Base-by-base conservation (phyloP, 768 basidiomycete genomes). In the Vishniacozyma victoriae region DNA sequence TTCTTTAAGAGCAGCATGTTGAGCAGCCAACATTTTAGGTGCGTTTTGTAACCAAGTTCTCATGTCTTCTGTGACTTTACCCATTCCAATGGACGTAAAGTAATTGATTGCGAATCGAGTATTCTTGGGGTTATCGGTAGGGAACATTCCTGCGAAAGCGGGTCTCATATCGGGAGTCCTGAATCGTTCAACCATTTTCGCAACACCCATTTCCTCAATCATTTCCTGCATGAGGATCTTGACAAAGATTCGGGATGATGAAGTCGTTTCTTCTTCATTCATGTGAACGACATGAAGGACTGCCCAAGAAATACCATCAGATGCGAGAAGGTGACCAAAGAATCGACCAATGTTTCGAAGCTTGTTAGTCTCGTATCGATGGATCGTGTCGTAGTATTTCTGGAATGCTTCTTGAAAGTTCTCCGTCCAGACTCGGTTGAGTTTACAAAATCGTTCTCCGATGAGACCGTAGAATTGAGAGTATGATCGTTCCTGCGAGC, bases 331-430 rank as follows among this genome's bases (percentile, higher is more conserved):
- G 67, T 95, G 91, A 1, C 95, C 95, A 60, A 99, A 96, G 77
- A 99, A 90, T 35, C 91, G 82, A 9, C 88, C 87, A 54, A 99
- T 95, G 69, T 97, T 99, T 44, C 95, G 88, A 18, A 99, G 77
- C 11, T 92, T 87, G 73, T 97, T 99, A 16, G 95, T 95, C 74
- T 99, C 95, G 73, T 96, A 97, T 54, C 95, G 85, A 76, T 99
- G 95, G 63, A 97, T 89, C 4, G 95, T 97, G 18, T 81, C 83
- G 76, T 91, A 99, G 73, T 97, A 97, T 67, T 80, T 86, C 36
- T 67, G 72, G 74, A 97, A 97, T 1, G 90, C 87, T 48, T 81
- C 73, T 71, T 99, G 91, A 69, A 87, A 86, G 56, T 78, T 79
- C 36, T 91, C 88, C 50, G 85, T 86, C 92, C 93, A 99, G 15